Percentiles rank a stretch among this genome's conserved stretches.
Evolutionary conservation across 139 green algal genomes (phyloP).

Genomic region (Chlorella sorokiniana): DNA sequence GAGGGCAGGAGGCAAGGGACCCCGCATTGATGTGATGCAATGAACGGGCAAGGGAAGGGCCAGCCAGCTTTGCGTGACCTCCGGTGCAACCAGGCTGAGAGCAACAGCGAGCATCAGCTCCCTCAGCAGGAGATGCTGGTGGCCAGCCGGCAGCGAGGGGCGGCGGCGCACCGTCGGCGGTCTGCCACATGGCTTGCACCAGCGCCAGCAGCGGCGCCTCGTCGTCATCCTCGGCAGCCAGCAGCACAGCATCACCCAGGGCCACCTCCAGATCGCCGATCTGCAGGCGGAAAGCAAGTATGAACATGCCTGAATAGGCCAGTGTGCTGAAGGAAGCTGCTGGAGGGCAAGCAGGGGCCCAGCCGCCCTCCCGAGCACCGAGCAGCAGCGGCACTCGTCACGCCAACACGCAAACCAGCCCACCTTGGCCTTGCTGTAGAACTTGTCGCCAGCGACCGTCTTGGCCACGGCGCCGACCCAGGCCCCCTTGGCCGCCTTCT

Average conservation of each 20-base stretch:
- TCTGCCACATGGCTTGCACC: conserved; percentile 77
- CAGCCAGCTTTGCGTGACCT: no score
- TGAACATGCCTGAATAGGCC: neutral
- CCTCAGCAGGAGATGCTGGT: conserved; percentile 53
- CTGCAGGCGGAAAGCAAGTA: conserved; percentile 10
- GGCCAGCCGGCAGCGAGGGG: neutral
- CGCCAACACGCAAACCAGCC: no score
- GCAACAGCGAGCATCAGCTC: neutral
- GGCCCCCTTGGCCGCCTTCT: conserved; percentile 16
- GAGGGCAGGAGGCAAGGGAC: neutral
- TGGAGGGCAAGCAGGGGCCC: neutral
- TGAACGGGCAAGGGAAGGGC: neutral
- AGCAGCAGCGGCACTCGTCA: no score
- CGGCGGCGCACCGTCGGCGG: conserved; percentile 37
- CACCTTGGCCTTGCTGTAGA: conserved; percentile 41
- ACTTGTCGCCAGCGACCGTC: conserved; percentile 38
- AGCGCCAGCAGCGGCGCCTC: conserved; percentile 57
- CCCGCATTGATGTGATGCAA: neutral
- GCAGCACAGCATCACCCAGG: conserved; percentile 56
- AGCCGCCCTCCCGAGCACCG: no score
- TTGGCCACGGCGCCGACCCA: conserved; percentile 40
- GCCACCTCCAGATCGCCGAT: conserved; percentile 48
- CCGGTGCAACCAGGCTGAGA: no score
- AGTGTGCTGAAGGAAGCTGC: neutral
- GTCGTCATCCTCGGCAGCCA: conserved; percentile 38